phyloP scores from a whole-genome alignment of 306 rosid genomes.

The Glycine soja region DNA sequence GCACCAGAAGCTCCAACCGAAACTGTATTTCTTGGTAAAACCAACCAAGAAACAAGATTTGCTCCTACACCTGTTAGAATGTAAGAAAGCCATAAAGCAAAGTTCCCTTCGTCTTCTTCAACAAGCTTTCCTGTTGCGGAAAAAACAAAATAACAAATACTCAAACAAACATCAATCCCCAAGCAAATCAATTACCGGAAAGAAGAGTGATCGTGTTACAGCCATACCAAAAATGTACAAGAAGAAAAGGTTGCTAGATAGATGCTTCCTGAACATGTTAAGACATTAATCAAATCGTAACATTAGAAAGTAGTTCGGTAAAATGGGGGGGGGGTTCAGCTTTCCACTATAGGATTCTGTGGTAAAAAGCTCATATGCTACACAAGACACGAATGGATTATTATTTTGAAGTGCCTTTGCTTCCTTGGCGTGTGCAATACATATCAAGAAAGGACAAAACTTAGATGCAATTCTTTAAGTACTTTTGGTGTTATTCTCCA shows the following conservation, averaged over 20 bases:
- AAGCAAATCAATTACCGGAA: conserved; percentile 27
- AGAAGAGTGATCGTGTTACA: conserved; percentile 55
- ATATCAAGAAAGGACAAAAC: background rate
- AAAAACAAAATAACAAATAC: conserved; percentile 25
- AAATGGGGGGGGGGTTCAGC: background rate
- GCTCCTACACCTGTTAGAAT: conserved; percentile 93
- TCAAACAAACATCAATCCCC: conserved; percentile 35
- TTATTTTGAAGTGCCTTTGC: background rate
- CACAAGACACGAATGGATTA: background rate
- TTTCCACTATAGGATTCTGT: background rate
- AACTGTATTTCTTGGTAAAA: conserved; percentile 89
- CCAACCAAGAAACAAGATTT: conserved; percentile 91
- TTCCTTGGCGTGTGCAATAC: background rate
- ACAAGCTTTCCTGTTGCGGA: conserved; percentile 79
- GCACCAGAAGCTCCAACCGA: conserved; percentile 99
- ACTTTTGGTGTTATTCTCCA: background rate
- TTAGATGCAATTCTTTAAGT: background rate
- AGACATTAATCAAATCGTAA: conserved; percentile 42
- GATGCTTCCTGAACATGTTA: conserved; percentile 84
- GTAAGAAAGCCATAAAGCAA: conserved; percentile 91
- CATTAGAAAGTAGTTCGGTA: conserved; percentile 18
- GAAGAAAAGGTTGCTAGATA: conserved; percentile 98
- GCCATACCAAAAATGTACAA: conserved; percentile 91
- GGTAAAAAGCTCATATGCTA: background rate
- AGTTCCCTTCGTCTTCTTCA: conserved; percentile 98